Conservation (phyloP, 2,329 filamentous ascomycete species). For the Seiridium unicorne region DNA sequence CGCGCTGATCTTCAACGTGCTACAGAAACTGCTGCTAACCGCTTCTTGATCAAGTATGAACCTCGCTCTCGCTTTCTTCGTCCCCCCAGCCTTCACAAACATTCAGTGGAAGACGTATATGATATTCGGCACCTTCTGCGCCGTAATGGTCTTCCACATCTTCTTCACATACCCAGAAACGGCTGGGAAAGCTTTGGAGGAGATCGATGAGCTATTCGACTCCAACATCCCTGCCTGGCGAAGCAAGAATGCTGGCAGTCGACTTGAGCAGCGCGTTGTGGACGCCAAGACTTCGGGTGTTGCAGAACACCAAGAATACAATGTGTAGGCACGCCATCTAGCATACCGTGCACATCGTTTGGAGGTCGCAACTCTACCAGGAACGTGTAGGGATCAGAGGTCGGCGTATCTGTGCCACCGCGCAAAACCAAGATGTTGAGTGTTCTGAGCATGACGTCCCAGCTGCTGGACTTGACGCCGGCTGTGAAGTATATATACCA, state of each 20-base stretch:
- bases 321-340: constrained; percentile 9
- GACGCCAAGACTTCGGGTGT: constrained; percentile 8
- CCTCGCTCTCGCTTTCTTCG: constrained; percentile 16
- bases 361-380: constrained; percentile 12
- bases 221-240: constrained; percentile 26
- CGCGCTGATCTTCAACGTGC: background rate
- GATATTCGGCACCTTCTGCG: constrained; percentile 39
- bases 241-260: background rate
- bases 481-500: constrained; percentile 20
- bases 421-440: constrained; percentile 12
- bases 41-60: constrained; percentile 14
- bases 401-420: constrained; percentile 11
- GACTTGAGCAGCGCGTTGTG: constrained; percentile 18
- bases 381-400: constrained; percentile 9
- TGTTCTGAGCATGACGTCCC: constrained; percentile 15
- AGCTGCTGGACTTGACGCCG: constrained; percentile 11
- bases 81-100: constrained; percentile 14
- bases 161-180: constrained; percentile 36
- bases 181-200: constrained; percentile 45
- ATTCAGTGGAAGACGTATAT: constrained; percentile 31
- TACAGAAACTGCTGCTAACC: background rate
- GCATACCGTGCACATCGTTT: constrained; percentile 15
- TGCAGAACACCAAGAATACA: background rate
- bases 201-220: constrained; percentile 48
- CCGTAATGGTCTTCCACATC: constrained; percentile 15